A percentile compares a stretch with the other conserved stretches of the same genome.
Conservation (phyloP, 306 rosid species). For the Ammopiptanthus mongolicus region DNA sequence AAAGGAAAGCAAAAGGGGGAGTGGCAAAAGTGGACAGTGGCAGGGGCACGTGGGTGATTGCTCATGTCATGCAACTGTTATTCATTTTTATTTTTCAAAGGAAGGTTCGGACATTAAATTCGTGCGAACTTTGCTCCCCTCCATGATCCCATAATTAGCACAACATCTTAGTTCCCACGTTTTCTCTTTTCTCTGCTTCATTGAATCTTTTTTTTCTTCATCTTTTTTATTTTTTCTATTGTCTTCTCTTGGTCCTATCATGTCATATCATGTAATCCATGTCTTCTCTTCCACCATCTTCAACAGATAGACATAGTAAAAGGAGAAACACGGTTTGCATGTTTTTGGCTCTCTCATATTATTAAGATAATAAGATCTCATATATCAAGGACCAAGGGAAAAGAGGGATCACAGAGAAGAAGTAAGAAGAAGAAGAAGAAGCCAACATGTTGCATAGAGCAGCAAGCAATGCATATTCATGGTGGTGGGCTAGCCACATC, state of each 20-base stretch:
- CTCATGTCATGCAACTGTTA: background rate
- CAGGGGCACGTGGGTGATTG: constrained; percentile 20
- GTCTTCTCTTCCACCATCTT: constrained; percentile 35
- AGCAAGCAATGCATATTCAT: constrained; percentile 98
- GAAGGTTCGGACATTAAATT: constrained; percentile 36
- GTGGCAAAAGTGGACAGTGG: constrained; percentile 12
- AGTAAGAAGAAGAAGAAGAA: background rate
- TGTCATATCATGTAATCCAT: constrained; percentile 31
- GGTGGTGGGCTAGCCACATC: constrained; percentile 99
- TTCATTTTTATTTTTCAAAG: background rate
- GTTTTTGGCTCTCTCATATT: constrained; percentile 23
- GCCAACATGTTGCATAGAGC: constrained; percentile 89
- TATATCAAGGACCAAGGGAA: constrained; percentile 16
- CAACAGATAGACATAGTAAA: constrained; percentile 11
- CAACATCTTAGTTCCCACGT: constrained; percentile 33
- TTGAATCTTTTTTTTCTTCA: constrained; percentile 3
- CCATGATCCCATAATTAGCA: constrained; percentile 67
- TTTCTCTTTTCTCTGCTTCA: constrained; percentile 29
- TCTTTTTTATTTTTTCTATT: background rate
- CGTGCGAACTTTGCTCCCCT: constrained; percentile 76
- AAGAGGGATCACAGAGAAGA: background rate
- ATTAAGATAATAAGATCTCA: background rate
- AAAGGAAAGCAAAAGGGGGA: too few relatives aligned
- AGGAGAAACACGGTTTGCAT: constrained; percentile 29
- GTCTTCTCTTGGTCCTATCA: constrained; percentile 6